Evolutionary conservation across 1,284 basidiomycete species (phyloP).

Genomic region (Golubevia pallescens): DNA sequence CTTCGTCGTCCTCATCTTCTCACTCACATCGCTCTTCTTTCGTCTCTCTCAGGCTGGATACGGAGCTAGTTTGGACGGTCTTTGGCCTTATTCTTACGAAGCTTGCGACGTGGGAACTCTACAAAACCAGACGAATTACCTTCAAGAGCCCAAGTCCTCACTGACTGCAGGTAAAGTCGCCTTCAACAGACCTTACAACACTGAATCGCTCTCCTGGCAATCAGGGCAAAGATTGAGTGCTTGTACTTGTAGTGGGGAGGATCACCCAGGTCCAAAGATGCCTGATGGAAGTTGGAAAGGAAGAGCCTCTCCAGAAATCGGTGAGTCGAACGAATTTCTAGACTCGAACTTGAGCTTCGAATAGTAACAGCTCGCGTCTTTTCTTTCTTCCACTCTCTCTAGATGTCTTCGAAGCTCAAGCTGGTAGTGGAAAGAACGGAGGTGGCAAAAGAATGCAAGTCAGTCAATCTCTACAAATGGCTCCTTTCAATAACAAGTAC

Average conservation of each 20-base stretch:
- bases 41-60: slow-evolving; percentile 56
- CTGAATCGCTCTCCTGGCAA: slow-evolving; percentile 12
- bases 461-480: slow-evolving; percentile 56
- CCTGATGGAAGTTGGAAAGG: slow-evolving; percentile 39
- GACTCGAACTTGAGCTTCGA: too few relatives aligned
- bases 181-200: background rate
- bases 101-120: slow-evolving; percentile 33
- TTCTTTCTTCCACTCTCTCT: slow-evolving; percentile 60
- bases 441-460: slow-evolving; percentile 31
- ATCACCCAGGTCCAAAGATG: slow-evolving; percentile 53
- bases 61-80: slow-evolving; percentile 52
- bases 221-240: slow-evolving; percentile 56
- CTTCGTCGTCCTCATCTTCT: too few relatives aligned
- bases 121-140: slow-evolving; percentile 18
- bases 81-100: slow-evolving; percentile 56
- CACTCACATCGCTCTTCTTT: too few relatives aligned
- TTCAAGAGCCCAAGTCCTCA: slow-evolving; percentile 3
- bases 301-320: slow-evolving; percentile 20
- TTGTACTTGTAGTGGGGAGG: slow-evolving; percentile 57
- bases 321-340: too few relatives aligned
- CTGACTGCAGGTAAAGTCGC: background rate
- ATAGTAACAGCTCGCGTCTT: too few relatives aligned
- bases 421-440: slow-evolving; percentile 11
- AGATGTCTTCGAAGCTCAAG: slow-evolving; percentile 59
- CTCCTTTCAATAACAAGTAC: slow-evolving; percentile 56